A percentile compares a stretch with the other conserved stretches of the same genome.
phyloP scores from a whole-genome alignment of 257 asterid genomes.

The Penstemon davidsonii region DNA sequence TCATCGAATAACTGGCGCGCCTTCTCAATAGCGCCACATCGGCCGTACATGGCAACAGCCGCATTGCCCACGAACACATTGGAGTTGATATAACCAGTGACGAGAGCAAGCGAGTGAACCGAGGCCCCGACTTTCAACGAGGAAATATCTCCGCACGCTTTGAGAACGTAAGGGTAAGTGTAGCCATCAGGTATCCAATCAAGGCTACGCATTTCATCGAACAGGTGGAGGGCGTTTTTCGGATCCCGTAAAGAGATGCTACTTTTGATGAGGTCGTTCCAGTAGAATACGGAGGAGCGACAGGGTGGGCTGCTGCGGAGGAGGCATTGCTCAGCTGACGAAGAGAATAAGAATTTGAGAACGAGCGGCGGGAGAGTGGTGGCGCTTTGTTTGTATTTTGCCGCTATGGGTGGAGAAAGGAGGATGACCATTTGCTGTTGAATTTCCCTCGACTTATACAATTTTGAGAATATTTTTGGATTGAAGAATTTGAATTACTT shows the following conservation, averaged over 20 bases:
- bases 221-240: constrained; percentile 45
- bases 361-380: constrained; percentile 26
- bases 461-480: no score
- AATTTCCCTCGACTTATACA: no score
- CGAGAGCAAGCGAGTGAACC: constrained; percentile 51
- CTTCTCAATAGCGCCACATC: constrained; percentile 47
- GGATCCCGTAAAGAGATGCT: constrained; percentile 35
- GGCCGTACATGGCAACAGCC: constrained; percentile 65
- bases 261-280: constrained; percentile 75
- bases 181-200: constrained; percentile 67
- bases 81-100: constrained; percentile 43
- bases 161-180: constrained; percentile 70
- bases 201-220: constrained; percentile 65
- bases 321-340: constrained; percentile 37
- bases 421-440: neutral
- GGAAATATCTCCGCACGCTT: constrained; percentile 59
- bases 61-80: constrained; percentile 87
- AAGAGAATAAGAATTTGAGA: constrained; percentile 31
- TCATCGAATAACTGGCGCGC: constrained; percentile 69
- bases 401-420: constrained; percentile 26
- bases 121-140: constrained; percentile 45
- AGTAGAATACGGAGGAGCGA: constrained; percentile 47
- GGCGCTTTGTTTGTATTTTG: constrained; percentile 19
- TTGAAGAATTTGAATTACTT: no score
- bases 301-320: constrained; percentile 48